These are phyloP conservation scores for Septoria linicola DNA, from an alignment of 2,329 filamentous ascomycete species.

Conservation along the genomic window DNA sequence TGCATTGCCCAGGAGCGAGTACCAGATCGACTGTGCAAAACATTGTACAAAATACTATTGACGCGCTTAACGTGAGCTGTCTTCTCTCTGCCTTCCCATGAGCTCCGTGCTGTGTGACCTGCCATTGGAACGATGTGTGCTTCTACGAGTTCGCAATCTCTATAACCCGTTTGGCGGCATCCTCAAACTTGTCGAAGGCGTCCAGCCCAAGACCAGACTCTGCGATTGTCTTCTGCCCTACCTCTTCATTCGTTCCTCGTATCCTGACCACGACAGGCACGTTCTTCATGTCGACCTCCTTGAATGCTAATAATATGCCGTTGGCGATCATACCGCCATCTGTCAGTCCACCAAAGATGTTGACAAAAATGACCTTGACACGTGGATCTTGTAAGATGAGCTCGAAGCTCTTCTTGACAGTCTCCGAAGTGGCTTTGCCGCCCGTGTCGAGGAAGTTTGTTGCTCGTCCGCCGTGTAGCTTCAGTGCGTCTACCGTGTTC, in stretches of 20 bases:
- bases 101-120: no score
- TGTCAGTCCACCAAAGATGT: constrained; percentile 69
- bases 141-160: constrained; percentile 49
- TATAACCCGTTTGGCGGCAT: constrained; percentile 67
- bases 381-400: constrained; percentile 69
- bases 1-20: no score
- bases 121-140: no score
- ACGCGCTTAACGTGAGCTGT: no score
- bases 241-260: constrained; percentile 70
- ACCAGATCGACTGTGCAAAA: not conserved
- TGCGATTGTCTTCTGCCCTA: constrained; percentile 67
- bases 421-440: constrained; percentile 80
- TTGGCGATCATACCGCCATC: constrained; percentile 79
- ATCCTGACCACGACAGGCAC: constrained; percentile 75
- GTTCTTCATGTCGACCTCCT: constrained; percentile 57
- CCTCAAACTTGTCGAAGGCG: constrained; percentile 73
- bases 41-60: not conserved
- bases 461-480: constrained; percentile 63
- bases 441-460: constrained; percentile 89
- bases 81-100: not conserved
- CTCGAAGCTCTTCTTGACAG: constrained; percentile 73
- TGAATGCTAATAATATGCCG: constrained; percentile 70
- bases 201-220: constrained; percentile 66
- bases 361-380: constrained; percentile 71
- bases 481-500: constrained; percentile 82